These are phyloP conservation scores for Coniochaeta hoffmannii DNA, from an alignment of 2,329 filamentous ascomycete genomes.

Conservation along the genomic window DNA sequence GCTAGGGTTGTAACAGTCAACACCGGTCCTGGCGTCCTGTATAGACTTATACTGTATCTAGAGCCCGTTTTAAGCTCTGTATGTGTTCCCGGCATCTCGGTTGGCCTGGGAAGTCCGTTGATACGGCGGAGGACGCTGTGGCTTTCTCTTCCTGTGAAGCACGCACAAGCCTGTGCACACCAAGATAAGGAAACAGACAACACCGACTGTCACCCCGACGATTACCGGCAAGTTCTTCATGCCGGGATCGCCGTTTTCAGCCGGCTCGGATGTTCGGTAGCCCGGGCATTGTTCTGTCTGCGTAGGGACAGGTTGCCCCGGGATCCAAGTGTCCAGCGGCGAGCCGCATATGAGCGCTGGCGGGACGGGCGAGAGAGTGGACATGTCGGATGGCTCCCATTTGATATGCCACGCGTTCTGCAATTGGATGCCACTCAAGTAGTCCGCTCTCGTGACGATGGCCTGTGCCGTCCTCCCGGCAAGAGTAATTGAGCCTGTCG, in stretches of 20 bases:
- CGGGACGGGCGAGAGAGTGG: neutral
- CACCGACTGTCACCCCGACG: neutral
- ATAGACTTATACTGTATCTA: too few relatives aligned
- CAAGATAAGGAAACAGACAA: conserved; percentile 1
- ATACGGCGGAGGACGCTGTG: neutral
- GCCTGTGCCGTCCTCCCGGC: neutral
- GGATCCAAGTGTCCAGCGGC: neutral
- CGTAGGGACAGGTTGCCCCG: neutral
- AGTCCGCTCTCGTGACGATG: neutral
- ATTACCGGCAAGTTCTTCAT: neutral
- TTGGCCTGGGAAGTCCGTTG: neutral
- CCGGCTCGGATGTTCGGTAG: conserved; percentile 1
- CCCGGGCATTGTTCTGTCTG: conserved; percentile 1
- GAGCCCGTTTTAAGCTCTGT: too few relatives aligned
- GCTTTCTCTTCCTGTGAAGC: neutral
- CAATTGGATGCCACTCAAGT: neutral
- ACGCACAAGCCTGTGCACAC: neutral
- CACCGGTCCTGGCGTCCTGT: too few relatives aligned
- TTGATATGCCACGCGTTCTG: conserved; percentile 3
- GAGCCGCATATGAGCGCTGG: neutral
- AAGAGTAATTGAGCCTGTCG: neutral
- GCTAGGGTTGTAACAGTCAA: too few relatives aligned
- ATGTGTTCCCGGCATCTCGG: neutral
- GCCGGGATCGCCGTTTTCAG: neutral
- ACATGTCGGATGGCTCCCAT: neutral